Conservation (phyloP, 139 green algal genomes). For the Tetraselmis striata region DNA sequence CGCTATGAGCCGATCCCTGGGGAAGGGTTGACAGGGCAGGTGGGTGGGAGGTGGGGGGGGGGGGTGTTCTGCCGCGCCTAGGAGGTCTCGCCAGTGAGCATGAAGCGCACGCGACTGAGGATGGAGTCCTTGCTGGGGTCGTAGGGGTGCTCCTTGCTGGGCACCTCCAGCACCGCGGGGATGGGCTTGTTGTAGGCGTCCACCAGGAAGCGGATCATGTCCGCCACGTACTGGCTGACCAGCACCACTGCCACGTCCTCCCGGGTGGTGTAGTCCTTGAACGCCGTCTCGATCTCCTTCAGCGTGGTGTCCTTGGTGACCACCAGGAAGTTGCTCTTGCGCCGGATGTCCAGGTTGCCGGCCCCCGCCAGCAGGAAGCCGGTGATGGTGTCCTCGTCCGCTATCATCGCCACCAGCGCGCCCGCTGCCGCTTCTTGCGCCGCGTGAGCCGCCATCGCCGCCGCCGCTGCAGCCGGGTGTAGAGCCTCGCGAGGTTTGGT, state of each 20-base stretch:
- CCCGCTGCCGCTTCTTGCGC: not conserved
- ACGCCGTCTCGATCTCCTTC: constrained; percentile 81
- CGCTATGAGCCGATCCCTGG: too few relatives aligned
- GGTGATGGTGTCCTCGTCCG: constrained; percentile 93
- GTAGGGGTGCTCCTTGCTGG: constrained; percentile 90
- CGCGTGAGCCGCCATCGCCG: not conserved
- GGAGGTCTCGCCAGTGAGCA: too few relatives aligned
- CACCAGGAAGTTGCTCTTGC: constrained; percentile 89
- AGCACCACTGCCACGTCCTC: constrained; percentile 94
- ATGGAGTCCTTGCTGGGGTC: constrained; percentile 91
- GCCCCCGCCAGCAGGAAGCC: constrained; percentile 95
- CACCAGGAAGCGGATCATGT: constrained; percentile 82
- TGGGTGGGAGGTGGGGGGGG: too few relatives aligned
- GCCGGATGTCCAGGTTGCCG: constrained; percentile 85
- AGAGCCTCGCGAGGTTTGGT: too few relatives aligned
- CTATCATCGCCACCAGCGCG: constrained; percentile 24
- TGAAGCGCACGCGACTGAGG: constrained; percentile 79
- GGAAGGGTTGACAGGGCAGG: too few relatives aligned
- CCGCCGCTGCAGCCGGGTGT: too few relatives aligned
- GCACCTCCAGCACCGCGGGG: constrained; percentile 93
- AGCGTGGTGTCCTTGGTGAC: constrained; percentile 81
- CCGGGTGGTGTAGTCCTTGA: constrained; percentile 86
- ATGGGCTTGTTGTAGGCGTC: constrained; percentile 75
- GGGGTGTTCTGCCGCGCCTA: too few relatives aligned
- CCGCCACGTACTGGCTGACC: constrained; percentile 85